A percentile compares a stretch with the other conserved stretches of the same genome.
Evolutionary conservation across 2,329 filamentous ascomycete species (phyloP).

Genomic region (Monosporascus sp.): DNA sequence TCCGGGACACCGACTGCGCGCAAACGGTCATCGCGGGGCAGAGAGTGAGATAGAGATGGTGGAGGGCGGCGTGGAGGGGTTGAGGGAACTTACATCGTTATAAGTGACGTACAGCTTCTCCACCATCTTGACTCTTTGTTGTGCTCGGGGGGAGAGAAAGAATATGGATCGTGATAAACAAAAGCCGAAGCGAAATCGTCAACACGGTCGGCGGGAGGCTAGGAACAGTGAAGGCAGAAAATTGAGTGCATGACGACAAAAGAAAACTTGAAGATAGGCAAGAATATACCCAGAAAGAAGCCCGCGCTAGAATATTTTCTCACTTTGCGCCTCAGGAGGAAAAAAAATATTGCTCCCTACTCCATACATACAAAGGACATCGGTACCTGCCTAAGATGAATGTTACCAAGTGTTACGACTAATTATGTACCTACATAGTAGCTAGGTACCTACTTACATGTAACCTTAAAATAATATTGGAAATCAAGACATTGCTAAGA

Average conservation of each 20-base stretch:
- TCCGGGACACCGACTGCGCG: not conserved
- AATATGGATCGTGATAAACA: not conserved
- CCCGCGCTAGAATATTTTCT: not conserved
- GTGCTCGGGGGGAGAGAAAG: not conserved
- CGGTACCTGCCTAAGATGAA: no score
- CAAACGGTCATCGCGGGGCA: constrained; percentile 11
- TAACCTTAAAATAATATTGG: not conserved
- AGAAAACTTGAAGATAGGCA: not conserved
- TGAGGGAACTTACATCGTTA: constrained; percentile 65
- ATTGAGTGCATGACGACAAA: not conserved
- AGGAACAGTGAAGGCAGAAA: no score
- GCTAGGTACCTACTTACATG: not conserved
- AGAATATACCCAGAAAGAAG: not conserved
- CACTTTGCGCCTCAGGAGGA: not conserved
- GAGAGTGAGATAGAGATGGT: not conserved
- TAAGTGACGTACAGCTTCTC: constrained; percentile 88
- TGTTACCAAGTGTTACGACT: not conserved
- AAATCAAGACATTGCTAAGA: not conserved
- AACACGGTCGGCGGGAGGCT: no score
- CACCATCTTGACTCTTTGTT: constrained; percentile 57
- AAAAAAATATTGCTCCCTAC: not conserved
- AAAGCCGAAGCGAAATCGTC: no score
- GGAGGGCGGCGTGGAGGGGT: constrained; percentile 9
- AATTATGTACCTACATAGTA: not conserved
- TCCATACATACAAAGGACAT: not conserved